Percentiles rank a stretch among this genome's conserved stretches.
phyloP scores from a whole-genome alignment of 2,329 filamentous ascomycete genomes.

The Xylariaceae sp. region DNA sequence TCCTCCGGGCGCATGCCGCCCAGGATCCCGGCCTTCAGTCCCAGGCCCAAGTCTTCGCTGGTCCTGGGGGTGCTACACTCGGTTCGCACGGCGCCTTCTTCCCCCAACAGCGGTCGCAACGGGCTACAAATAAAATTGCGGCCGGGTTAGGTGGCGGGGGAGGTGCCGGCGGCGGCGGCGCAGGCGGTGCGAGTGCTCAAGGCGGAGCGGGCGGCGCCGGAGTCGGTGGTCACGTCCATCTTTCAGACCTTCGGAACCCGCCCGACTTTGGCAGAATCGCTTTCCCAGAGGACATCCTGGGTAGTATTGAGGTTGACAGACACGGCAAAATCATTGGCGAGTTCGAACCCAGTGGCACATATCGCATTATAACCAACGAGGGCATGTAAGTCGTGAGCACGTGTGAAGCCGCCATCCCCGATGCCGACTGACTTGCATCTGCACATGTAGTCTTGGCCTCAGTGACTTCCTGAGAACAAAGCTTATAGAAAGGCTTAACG shows the following conservation, averaged over 20 bases:
- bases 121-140: conserved; percentile 29
- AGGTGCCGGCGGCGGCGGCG: conserved; percentile 46
- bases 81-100: conserved; percentile 51
- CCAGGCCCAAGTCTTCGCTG: conserved; percentile 58
- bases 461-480: conserved; percentile 53
- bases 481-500: conserved; percentile 48
- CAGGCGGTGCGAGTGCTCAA: conserved; percentile 55
- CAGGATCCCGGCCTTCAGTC: conserved; percentile 52
- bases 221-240: conserved; percentile 59
- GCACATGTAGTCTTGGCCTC: conserved; percentile 44
- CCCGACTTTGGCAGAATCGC: conserved; percentile 65
- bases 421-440: conserved; percentile 10
- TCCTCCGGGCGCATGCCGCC: conserved; percentile 52
- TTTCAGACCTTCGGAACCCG: conserved; percentile 60
- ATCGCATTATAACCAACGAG: conserved; percentile 60
- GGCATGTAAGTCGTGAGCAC: conserved; percentile 54
- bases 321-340: conserved; percentile 54
- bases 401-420: not conserved
- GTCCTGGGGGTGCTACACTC: conserved; percentile 51
- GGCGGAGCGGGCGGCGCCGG: conserved; percentile 59
- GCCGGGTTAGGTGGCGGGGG: conserved; percentile 37
- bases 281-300: conserved; percentile 66
- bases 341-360: conserved; percentile 58
- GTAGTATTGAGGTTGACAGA: conserved; percentile 61
- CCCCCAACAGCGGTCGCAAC: conserved; percentile 38